phyloP scores from a whole-genome alignment of 2,329 filamentous ascomycete genomes.

The Diaporthe velutina region DNA sequence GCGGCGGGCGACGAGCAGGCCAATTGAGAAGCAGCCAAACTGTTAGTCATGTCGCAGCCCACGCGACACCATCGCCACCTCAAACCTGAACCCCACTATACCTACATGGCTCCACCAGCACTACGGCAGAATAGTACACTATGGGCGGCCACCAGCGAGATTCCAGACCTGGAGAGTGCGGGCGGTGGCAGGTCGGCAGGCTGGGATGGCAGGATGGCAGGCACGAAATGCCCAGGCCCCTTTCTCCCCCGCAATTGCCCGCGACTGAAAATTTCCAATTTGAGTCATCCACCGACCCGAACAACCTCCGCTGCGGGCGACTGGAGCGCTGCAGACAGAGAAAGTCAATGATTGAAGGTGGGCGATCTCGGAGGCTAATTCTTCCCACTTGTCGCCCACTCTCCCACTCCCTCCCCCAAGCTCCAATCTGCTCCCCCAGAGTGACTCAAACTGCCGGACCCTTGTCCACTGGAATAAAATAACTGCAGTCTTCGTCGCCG shows the following conservation, averaged over 20 bases:
- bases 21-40: slow-evolving; percentile 4
- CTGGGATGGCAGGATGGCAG: neutral
- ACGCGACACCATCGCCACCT: slow-evolving; percentile 16
- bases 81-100: slow-evolving; percentile 14
- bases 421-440: neutral
- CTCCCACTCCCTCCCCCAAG: neutral
- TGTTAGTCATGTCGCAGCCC: neutral
- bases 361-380: slow-evolving; percentile 29
- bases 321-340: neutral
- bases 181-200: neutral
- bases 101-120: neutral
- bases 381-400: neutral
- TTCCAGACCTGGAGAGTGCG: neutral
- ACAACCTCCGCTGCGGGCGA: neutral
- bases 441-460: slow-evolving; percentile 20
- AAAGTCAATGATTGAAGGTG: neutral
- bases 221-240: neutral
- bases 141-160: neutral
- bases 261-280: slow-evolving; percentile 14
- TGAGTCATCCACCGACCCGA: slow-evolving; percentile 21
- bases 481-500: slow-evolving; percentile 20
- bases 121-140: neutral
- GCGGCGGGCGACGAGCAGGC: neutral
- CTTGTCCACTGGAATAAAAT: slow-evolving; percentile 6
- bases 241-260: slow-evolving; percentile 19